A percentile compares a stretch with the other conserved stretches of the same genome.
Evolutionary conservation across 2,329 filamentous ascomycete species (phyloP).

Genomic region (Hypoxylon sp.): DNA sequence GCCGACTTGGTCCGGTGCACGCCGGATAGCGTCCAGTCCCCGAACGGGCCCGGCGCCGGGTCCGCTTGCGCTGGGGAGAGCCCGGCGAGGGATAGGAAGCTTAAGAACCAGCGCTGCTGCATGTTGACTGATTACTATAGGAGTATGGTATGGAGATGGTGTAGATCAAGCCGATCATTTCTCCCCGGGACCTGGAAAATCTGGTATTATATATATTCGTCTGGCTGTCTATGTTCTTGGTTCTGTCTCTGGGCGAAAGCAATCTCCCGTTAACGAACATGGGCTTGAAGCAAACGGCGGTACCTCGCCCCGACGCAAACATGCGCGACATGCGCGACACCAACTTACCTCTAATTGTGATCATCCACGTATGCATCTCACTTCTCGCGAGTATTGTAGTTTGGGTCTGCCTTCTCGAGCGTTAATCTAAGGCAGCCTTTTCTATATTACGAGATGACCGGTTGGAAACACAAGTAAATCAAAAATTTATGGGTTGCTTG

Average conservation of each 20-base stretch:
- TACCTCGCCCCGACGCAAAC: constrained; percentile 14
- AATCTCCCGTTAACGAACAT: background rate
- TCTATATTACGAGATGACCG: background rate
- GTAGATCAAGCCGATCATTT: background rate
- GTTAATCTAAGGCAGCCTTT: background rate
- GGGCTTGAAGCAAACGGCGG: constrained; percentile 21
- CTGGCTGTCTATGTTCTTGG: background rate
- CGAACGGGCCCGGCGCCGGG: background rate
- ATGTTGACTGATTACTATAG: constrained; percentile 14
- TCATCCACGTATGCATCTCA: constrained; percentile 12
- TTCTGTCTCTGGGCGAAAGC: background rate
- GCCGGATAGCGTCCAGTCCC: constrained; percentile 36
- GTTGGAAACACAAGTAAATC: background rate
- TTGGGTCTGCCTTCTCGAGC: background rate
- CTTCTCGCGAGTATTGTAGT: background rate
- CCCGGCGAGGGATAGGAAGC: background rate
- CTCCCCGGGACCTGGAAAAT: background rate
- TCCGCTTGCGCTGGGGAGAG: constrained; percentile 1
- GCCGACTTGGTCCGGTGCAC: constrained; percentile 22
- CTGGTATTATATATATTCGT: constrained; percentile 12
- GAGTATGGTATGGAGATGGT: background rate
- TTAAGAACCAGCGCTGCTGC: constrained; percentile 13
- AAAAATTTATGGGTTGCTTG: too few relatives aligned
- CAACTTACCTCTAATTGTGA: constrained; percentile 4
- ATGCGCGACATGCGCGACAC: constrained; percentile 20